phyloP scores from a whole-genome alignment of 768 basidiomycete species.

The Podaxis rugospora region DNA sequence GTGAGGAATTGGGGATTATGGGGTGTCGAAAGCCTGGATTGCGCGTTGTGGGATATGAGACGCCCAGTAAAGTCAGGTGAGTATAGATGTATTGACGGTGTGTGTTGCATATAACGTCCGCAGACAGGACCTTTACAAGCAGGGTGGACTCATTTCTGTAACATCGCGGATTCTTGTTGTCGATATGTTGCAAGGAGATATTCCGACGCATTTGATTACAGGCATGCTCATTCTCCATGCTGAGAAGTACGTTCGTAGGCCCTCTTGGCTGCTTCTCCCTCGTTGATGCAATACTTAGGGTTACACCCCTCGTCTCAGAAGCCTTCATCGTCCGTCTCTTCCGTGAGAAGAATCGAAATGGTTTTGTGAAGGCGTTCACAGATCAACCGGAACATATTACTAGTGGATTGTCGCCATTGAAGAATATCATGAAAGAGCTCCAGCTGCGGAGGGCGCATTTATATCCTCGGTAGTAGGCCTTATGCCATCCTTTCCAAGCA shows the following conservation, averaged over 20 bases:
- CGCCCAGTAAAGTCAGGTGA: slow-evolving; percentile 71
- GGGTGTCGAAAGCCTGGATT: slow-evolving; percentile 87
- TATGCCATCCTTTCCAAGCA: neutral
- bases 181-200: slow-evolving; percentile 85
- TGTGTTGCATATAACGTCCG: neutral
- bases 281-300: slow-evolving; percentile 39
- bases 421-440: slow-evolving; percentile 89
- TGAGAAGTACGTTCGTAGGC: slow-evolving; percentile 56
- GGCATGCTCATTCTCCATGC: slow-evolving; percentile 90
- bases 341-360: slow-evolving; percentile 82
- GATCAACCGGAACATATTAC: slow-evolving; percentile 96
- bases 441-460: slow-evolving; percentile 87
- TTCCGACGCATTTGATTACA: slow-evolving; percentile 82
- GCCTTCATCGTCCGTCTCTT: slow-evolving; percentile 92
- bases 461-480: slow-evolving; percentile 71
- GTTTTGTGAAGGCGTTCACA: slow-evolving; percentile 95
- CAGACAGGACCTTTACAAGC: slow-evolving; percentile 82
- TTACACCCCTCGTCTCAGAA: slow-evolving; percentile 79
- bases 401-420: slow-evolving; percentile 86
- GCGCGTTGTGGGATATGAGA: slow-evolving; percentile 80
- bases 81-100: slow-evolving; percentile 16
- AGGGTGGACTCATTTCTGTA: slow-evolving; percentile 86
- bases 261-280: neutral
- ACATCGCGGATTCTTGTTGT: slow-evolving; percentile 94
- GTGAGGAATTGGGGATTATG: slow-evolving; percentile 89